Evolutionary conservation across 768 basidiomycete genomes (phyloP).

Genomic region (Boletus reticulatus): DNA sequence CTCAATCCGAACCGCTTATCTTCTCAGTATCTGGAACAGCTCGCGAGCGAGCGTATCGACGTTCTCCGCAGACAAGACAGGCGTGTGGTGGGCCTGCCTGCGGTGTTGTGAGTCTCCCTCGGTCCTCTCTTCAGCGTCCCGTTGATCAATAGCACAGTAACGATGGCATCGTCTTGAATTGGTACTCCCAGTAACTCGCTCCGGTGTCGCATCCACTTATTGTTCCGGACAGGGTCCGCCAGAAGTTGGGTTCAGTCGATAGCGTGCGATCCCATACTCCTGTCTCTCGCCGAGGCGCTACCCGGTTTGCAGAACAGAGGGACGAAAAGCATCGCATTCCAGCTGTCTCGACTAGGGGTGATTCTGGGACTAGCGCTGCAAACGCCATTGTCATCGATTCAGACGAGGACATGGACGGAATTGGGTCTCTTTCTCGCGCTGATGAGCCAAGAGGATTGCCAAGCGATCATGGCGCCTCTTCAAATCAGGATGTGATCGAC

Average conservation of each 20-base stretch:
- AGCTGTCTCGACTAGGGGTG: not conserved
- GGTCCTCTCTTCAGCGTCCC: not conserved
- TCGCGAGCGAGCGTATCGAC: slow-evolving; percentile 17
- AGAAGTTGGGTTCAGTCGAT: not conserved
- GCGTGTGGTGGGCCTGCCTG: slow-evolving; percentile 23
- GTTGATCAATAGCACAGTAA: slow-evolving; percentile 18
- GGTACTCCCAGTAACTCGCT: slow-evolving; percentile 14
- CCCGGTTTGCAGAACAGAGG: not conserved
- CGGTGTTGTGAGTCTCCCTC: slow-evolving; percentile 23
- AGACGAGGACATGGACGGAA: slow-evolving; percentile 11
- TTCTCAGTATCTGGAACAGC: slow-evolving; percentile 10
- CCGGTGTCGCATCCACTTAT: slow-evolving; percentile 7
- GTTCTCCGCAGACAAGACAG: slow-evolving; percentile 20
- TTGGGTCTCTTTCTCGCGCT: not conserved
- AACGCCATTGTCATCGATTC: slow-evolving; percentile 24
- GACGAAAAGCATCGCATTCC: not conserved
- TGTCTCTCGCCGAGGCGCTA: not conserved
- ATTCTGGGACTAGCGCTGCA: slow-evolving; percentile 10
- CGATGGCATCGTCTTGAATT: slow-evolving; percentile 30
- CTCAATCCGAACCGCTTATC: slow-evolving; percentile 9
- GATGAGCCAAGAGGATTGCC: not conserved
- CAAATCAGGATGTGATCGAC: not conserved
- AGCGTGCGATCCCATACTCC: not conserved
- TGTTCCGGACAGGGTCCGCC: slow-evolving; percentile 15
- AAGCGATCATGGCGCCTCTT: not conserved